Conservation (phyloP, 192 early-diverging fungal species). For the Dispira simplex region DNA sequence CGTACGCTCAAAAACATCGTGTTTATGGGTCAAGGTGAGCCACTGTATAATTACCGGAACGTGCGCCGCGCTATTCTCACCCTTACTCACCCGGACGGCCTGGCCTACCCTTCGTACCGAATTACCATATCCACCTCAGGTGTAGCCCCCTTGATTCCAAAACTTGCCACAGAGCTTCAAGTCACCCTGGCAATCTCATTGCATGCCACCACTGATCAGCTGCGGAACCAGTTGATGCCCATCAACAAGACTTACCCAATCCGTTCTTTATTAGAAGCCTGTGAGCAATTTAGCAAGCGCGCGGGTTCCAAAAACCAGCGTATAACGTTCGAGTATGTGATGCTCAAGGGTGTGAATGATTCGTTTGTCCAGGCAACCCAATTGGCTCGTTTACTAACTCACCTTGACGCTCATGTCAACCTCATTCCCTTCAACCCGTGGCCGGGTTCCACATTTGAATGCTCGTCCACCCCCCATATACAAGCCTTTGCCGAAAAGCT, state of each 20-base stretch:
- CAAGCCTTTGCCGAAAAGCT: slow-evolving; percentile 36
- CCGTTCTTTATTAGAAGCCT: slow-evolving; percentile 46
- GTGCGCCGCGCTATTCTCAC: slow-evolving; percentile 39
- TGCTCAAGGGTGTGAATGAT: slow-evolving; percentile 81
- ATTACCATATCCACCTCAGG: slow-evolving; percentile 77
- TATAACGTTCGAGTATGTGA: slow-evolving; percentile 87
- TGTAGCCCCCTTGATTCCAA: slow-evolving; percentile 66
- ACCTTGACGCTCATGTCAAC: slow-evolving; percentile 60
- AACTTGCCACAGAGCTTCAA: slow-evolving; percentile 48
- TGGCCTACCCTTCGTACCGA: slow-evolving; percentile 51
- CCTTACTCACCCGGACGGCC: slow-evolving; percentile 37
- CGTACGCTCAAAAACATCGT: slow-evolving; percentile 66
- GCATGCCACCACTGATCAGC: slow-evolving; percentile 64
- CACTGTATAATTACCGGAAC: slow-evolving; percentile 66
- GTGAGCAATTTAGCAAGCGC: slow-evolving; percentile 36
- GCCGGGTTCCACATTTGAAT: slow-evolving; percentile 55
- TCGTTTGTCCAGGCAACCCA: slow-evolving; percentile 44
- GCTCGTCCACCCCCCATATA: slow-evolving; percentile 36
- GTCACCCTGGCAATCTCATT: slow-evolving; percentile 67
- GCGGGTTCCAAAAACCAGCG: slow-evolving; percentile 38
- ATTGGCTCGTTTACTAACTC: slow-evolving; percentile 41
- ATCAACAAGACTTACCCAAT: slow-evolving; percentile 76
- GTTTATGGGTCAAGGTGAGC: slow-evolving; percentile 90
- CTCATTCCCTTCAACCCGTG: slow-evolving; percentile 78
- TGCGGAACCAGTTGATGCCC: slow-evolving; percentile 67